Percentiles rank a stretch among this genome's conserved stretches.
Conservation (phyloP, 2,329 filamentous ascomycete species). For the Phialophora tarda region DNA sequence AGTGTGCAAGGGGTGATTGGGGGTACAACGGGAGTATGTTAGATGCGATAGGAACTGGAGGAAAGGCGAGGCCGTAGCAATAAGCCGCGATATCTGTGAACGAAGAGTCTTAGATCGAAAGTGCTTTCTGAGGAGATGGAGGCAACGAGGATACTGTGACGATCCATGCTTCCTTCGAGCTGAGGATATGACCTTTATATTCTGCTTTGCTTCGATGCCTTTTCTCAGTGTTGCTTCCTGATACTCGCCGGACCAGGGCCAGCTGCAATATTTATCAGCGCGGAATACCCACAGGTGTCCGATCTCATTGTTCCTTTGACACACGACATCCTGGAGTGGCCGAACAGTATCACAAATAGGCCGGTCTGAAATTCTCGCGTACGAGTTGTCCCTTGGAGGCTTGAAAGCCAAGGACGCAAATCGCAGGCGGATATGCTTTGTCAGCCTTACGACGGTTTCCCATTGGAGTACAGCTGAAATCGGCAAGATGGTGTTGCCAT, state of each 20-base stretch:
- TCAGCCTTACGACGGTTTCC: background rate
- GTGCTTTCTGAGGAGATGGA: background rate
- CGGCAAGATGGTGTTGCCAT: conserved; percentile 21
- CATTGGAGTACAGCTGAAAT: conserved; percentile 19
- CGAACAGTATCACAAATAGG: background rate
- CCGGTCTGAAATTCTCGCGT: background rate
- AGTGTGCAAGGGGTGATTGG: background rate
- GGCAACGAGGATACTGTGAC: background rate
- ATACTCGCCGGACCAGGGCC: no score
- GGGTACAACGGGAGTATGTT: background rate
- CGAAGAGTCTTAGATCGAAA: background rate
- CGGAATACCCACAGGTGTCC: background rate
- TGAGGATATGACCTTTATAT: background rate
- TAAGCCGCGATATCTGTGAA: background rate
- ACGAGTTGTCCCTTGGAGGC: background rate
- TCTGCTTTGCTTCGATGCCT: background rate
- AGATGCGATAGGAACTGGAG: background rate
- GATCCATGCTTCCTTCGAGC: background rate
- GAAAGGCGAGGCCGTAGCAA: no score
- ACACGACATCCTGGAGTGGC: background rate
- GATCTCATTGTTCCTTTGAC: background rate
- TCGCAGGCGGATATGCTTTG: conserved; percentile 6
- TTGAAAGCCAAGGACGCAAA: conserved; percentile 9
- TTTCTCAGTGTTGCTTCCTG: background rate
- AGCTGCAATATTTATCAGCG: conserved; percentile 16